A percentile compares a stretch with the other conserved stretches of the same genome.
Conservation (phyloP, 176 grass and related monocot genomes). For the bread wheat (Triticum aestivum) region IWGSC_CS_RefSeq_v2.1 NC_057809.1:468004841-468005340, state of each 20-base stretch:
- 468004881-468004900: too few species aligned
- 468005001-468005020: too few species aligned
- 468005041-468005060: too few species aligned
- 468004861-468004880: not conserved
- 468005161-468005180: not conserved
- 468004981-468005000: too few species aligned
- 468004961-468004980: too few species aligned
- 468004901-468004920: too few species aligned
- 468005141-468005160: not conserved
- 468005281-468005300: not conserved
- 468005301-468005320: not conserved
- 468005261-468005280: not conserved
- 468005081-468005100: not conserved
- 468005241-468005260: not conserved
- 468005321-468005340: not conserved
- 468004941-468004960: too few species aligned
- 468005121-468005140: not conserved
- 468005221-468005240: not conserved
- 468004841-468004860: not conserved
- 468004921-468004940: too few species aligned
- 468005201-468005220: not conserved
- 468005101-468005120: slow-evolving; percentile 14
- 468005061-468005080: too few species aligned
- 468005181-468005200: not conserved
- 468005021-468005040: too few species aligned